Conservation (phyloP, 495 filamentous ascomycete genomes). For the Symbiotaphrina buchneri region DNA sequence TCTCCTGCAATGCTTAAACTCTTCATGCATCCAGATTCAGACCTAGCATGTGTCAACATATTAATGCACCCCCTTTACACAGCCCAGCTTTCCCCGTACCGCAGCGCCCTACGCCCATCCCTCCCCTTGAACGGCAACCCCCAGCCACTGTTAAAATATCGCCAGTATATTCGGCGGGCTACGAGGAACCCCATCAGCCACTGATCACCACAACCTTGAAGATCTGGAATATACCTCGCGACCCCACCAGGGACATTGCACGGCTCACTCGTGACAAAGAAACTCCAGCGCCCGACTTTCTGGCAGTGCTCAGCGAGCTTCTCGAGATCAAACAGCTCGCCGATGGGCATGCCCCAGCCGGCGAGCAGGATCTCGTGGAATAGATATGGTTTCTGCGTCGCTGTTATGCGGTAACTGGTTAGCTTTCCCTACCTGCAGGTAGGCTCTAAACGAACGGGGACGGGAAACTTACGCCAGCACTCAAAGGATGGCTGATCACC, state of each 20-base stretch:
- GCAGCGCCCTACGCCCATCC: no score
- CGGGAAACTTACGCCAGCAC: slow-evolving; percentile 7
- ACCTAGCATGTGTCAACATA: no score
- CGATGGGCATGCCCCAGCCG: slow-evolving; percentile 26
- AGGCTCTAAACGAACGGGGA: slow-evolving; percentile 1
- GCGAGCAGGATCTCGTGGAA: slow-evolving; percentile 22
- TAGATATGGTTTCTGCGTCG: slow-evolving; percentile 7
- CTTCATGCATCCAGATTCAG: no score
- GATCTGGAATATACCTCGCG: slow-evolving; percentile 9
- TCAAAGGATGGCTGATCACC: slow-evolving; percentile 8
- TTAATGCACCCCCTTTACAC: no score
- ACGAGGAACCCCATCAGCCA: slow-evolving; percentile 10
- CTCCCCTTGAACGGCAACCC: no score
- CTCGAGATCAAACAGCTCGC: slow-evolving; percentile 25
- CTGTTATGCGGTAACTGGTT: slow-evolving; percentile 2
- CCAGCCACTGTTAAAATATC: slow-evolving; percentile 18
- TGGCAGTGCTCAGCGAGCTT: slow-evolving; percentile 15
- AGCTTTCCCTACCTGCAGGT: neutral
- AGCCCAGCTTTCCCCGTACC: no score
- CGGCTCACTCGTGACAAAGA: slow-evolving; percentile 22
- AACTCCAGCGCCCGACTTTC: slow-evolving; percentile 15
- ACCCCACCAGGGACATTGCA: slow-evolving; percentile 24
- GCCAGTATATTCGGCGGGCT: slow-evolving; percentile 22
- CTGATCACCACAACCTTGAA: neutral
- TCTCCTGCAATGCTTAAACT: no score